A percentile compares a stretch with the other conserved stretches of the same genome.
Evolutionary conservation across 176 grass and related monocot genomes (phyloP).

Genomic region (Oryza glumipatula): DNA sequence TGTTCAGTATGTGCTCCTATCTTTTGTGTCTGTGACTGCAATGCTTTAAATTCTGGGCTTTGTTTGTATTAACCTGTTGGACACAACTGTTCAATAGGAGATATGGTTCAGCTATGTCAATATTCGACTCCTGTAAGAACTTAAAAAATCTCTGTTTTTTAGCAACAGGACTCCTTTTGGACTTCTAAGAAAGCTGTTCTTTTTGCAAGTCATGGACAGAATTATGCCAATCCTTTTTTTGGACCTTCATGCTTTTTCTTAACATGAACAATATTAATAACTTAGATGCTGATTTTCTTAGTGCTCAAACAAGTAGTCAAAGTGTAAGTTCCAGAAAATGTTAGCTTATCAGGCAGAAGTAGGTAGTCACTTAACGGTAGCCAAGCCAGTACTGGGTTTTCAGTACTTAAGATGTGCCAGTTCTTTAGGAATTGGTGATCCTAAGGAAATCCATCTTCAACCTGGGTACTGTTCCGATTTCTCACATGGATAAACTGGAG

Average conservation of each 20-base stretch:
- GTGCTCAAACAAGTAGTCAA: neutral
- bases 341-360: neutral
- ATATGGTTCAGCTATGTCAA: neutral
- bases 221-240: neutral
- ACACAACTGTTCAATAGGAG: neutral
- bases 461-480: neutral
- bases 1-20: constrained; percentile 1
- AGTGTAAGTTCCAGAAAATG: constrained; percentile 4
- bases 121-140: neutral
- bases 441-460: neutral
- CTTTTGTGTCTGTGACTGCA: neutral
- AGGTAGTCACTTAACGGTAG: neutral
- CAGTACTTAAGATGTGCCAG: neutral
- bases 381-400: neutral
- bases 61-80: neutral
- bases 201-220: neutral
- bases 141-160: neutral
- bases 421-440: neutral
- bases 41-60: neutral
- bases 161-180: constrained; percentile 5
- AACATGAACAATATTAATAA: neutral
- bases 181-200: neutral
- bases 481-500: neutral
- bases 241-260: constrained; percentile 8
- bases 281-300: neutral